Conservation (phyloP, 2,329 filamentous ascomycete genomes). For the Diaporthe amygdali region DNA sequence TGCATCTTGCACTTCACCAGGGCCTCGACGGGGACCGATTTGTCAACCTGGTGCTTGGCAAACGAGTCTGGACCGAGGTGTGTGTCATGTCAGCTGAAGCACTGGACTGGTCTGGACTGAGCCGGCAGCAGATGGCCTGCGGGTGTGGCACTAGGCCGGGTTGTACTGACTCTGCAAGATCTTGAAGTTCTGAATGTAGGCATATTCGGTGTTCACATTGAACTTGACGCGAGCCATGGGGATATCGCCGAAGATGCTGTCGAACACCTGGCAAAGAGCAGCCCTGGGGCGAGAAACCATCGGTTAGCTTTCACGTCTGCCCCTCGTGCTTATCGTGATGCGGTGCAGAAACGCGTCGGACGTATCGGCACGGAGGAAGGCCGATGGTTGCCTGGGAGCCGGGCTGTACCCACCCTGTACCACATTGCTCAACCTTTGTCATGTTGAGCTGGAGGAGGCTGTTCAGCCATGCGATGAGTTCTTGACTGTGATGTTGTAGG, state of each 20-base stretch:
- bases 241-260: conserved; percentile 95
- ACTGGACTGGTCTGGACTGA: not conserved
- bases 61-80: conserved; percentile 69
- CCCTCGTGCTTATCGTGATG: conserved; percentile 13
- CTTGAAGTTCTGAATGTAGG: conserved; percentile 98
- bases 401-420: conserved; percentile 77
- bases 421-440: conserved; percentile 98
- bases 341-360: conserved; percentile 33
- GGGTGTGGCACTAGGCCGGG: conserved; percentile 19
- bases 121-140: conserved; percentile 1
- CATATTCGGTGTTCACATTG: conserved; percentile 96
- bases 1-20: conserved; percentile 99
- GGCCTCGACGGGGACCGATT: conserved; percentile 84
- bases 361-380: not conserved
- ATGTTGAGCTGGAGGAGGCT: conserved; percentile 97
- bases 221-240: conserved; percentile 98
- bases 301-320: not conserved
- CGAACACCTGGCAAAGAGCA: conserved; percentile 95
- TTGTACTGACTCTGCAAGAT: conserved; percentile 82
- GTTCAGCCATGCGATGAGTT: conserved; percentile 96
- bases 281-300: conserved; percentile 61
- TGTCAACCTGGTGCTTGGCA: conserved; percentile 84
- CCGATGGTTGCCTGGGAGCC: not conserved
- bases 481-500: conserved; percentile 69
- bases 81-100: not conserved